Evolutionary conservation across 768 basidiomycete genomes (phyloP).

Genomic region (Amylocystis lapponica): DNA sequence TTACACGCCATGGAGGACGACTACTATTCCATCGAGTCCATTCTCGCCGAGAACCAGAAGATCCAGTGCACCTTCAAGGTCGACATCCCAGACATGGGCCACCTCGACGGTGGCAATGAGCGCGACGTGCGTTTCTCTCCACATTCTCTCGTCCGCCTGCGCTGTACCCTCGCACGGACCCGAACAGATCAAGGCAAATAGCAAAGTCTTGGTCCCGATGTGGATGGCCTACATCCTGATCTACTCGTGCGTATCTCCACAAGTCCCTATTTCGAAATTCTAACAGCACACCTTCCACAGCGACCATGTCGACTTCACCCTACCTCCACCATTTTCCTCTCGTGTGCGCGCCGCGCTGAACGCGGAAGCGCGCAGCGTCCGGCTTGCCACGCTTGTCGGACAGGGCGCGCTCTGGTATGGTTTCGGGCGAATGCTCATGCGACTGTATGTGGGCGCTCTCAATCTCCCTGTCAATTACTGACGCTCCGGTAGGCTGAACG

Average conservation of each 20-base stretch:
- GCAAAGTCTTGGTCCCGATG: constrained; percentile 79
- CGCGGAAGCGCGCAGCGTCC: constrained; percentile 84
- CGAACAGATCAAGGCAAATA: constrained; percentile 64
- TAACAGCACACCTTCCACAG: constrained; percentile 30
- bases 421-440: constrained; percentile 82
- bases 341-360: constrained; percentile 83
- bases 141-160: background rate
- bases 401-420: constrained; percentile 90
- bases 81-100: constrained; percentile 80
- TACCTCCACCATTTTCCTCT: constrained; percentile 70
- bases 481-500: constrained; percentile 54
- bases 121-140: constrained; percentile 66
- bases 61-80: constrained; percentile 90
- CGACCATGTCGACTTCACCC: constrained; percentile 85
- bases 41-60: constrained; percentile 92
- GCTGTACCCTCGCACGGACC: background rate
- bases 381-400: constrained; percentile 77
- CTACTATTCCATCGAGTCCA: constrained; percentile 89
- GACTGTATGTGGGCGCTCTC: constrained; percentile 50
- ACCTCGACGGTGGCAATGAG: constrained; percentile 82
- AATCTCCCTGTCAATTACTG: background rate
- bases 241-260: constrained; percentile 60
- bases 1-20: constrained; percentile 67
- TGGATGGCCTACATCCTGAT: constrained; percentile 89
- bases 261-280: background rate